These are phyloP conservation scores for Pseudoneurospora amorphoporcata DNA, from an alignment of 495 filamentous ascomycete genomes.

Conservation along the genomic window DNA sequence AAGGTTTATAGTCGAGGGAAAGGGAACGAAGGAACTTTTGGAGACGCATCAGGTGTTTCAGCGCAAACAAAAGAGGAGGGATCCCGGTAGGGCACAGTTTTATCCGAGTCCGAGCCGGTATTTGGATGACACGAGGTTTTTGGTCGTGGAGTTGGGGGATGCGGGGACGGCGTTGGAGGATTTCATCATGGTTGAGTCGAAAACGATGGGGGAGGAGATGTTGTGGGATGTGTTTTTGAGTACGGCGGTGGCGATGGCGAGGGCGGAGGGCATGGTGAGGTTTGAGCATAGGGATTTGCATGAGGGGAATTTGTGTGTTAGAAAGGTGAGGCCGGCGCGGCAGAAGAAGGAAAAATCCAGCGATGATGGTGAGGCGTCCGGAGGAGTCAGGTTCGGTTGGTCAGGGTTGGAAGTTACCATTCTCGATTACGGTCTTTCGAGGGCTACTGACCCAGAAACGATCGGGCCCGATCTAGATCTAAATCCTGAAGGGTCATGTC, in stretches of 20 bases:
- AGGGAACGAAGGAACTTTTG: slow-evolving; percentile 50
- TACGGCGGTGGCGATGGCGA: slow-evolving; percentile 62
- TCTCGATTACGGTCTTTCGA: slow-evolving; percentile 83
- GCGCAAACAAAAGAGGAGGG: slow-evolving; percentile 44
- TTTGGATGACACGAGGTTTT: slow-evolving; percentile 58
- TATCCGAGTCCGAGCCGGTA: slow-evolving; percentile 54
- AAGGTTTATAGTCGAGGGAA: slow-evolving; percentile 61
- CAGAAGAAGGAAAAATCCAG: not conserved
- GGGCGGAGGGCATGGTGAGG: slow-evolving; percentile 58
- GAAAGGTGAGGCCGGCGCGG: slow-evolving; percentile 30
- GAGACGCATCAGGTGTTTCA: slow-evolving; percentile 55
- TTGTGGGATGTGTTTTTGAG: slow-evolving; percentile 84
- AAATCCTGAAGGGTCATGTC: not conserved
- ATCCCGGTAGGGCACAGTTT: slow-evolving; percentile 50
- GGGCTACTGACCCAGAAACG: slow-evolving; percentile 34
- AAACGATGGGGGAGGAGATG: slow-evolving; percentile 37
- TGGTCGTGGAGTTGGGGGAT: slow-evolving; percentile 80
- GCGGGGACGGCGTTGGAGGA: slow-evolving; percentile 70
- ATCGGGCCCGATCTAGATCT: not conserved
- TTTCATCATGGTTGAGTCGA: slow-evolving; percentile 30
- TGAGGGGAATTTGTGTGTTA: slow-evolving; percentile 67
- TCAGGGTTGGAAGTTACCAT: slow-evolving; percentile 69
- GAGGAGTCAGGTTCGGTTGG: slow-evolving; percentile 43
- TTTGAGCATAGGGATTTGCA: slow-evolving; percentile 85
- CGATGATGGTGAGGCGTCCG: not conserved